phyloP scores from a whole-genome alignment of 305 asterid genomes.

The Solanum hybrid region DNA sequence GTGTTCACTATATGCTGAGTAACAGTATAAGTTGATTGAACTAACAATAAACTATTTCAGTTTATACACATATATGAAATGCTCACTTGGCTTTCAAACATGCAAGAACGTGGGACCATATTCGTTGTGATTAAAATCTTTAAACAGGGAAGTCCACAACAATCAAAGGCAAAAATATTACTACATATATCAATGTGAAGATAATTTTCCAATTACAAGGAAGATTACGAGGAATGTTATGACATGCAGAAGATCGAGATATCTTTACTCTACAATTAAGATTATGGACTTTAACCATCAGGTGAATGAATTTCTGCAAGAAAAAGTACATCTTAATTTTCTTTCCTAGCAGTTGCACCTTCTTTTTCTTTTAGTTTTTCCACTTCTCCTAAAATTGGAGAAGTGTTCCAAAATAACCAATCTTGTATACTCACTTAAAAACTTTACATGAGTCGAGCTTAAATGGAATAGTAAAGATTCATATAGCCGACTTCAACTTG shows the following conservation, averaged over 20 bases:
- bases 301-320: not conserved
- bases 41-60: not conserved
- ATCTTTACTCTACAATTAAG: not conserved
- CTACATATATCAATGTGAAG: not conserved
- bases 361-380: not conserved
- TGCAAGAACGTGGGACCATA: not conserved
- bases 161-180: not conserved
- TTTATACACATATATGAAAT: not conserved
- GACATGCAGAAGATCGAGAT: not conserved
- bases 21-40: not conserved
- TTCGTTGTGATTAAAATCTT: not conserved
- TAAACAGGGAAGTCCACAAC: not conserved
- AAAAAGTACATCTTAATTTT: not conserved
- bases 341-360: not conserved
- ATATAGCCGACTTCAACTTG: not conserved
- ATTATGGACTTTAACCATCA: not conserved
- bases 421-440: not conserved
- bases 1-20: not conserved
- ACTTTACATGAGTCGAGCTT: not conserved
- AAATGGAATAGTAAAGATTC: not conserved
- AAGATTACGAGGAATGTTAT: not conserved
- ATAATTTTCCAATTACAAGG: not conserved
- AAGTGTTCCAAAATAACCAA: not conserved
- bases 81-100: not conserved
- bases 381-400: not conserved